Evolutionary conservation across 805 yeast species (phyloP).

Genomic region (Metschnikowia picachoensis): DNA sequence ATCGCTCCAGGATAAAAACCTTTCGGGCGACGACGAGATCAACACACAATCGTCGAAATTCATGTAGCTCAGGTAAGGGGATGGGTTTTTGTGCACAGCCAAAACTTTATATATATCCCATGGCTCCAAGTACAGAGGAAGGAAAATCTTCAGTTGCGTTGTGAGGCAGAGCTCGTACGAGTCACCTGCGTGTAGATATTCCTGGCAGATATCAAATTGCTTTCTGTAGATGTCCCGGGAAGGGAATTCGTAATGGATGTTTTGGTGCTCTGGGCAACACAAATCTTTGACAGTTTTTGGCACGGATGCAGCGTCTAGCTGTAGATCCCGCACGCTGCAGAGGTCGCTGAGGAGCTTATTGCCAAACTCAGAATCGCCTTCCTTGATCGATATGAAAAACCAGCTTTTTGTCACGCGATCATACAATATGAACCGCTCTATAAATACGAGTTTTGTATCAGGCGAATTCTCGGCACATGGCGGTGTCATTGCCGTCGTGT

Average conservation of each 20-base stretch:
- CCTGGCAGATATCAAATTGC: conserved; percentile 62
- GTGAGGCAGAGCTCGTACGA: conserved; percentile 93
- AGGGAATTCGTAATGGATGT: conserved; percentile 45
- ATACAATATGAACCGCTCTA: conserved; percentile 60
- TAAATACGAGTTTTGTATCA: conserved; percentile 69
- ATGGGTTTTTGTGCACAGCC: conserved; percentile 66
- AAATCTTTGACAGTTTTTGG: conserved; percentile 26
- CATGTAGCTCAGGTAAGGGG: conserved; percentile 86
- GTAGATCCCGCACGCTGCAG: conserved; percentile 2
- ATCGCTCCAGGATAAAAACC: conserved; percentile 78
- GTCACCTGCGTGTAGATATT: conserved; percentile 70
- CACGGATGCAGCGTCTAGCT: conserved; percentile 20
- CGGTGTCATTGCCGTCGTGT: conserved; percentile 31
- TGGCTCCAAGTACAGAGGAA: conserved; percentile 48
- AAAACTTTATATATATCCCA: conserved; percentile 82
- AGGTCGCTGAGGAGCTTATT: conserved; percentile 15
- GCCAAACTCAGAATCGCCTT: conserved; percentile 29
- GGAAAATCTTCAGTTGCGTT: conserved; percentile 57
- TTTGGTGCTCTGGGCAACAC: conserved; percentile 18
- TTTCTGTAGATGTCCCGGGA: conserved; percentile 47
- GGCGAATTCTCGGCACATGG: conserved; percentile 47
- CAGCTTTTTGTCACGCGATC: conserved; percentile 45
- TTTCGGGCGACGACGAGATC: conserved; percentile 90
- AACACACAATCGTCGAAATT: conserved; percentile 61
- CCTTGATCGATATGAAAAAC: conserved; percentile 50